Evolutionary conservation across 2,329 filamentous ascomycete genomes (phyloP), one percentile per base, ranked within the genome.

Genomic region (Fusarium protoensiforme): DNA sequence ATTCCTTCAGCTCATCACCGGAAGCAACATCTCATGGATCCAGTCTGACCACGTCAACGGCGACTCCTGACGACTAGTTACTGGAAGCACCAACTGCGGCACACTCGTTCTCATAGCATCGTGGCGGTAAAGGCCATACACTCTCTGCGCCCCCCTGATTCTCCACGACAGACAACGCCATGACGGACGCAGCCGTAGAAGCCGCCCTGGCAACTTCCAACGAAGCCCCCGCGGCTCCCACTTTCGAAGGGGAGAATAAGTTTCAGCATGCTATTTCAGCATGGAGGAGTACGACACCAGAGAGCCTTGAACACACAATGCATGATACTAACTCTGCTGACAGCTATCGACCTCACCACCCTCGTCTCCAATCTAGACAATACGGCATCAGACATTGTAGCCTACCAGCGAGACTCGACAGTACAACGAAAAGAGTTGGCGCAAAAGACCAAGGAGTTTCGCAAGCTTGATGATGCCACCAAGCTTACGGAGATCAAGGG

Each of bases 371-470:
- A 90, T 74, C 92, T 99, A 72, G 96, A 99, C 83, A 93, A 92
- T 68, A 96, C 95, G 5, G 96, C 96, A n/a, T 96, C 95, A 13
- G 96, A 98, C 78, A 94, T 99, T 71, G 94, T 98, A 61, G 87
- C 93, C 56, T 95, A 97, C 81, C 97, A 99, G 81, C 91, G 95
- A 77, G 96, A 98, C 82, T 94, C 96, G n/a, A 93, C 98, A 6
- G 92, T 98, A 1, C 96, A 99, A 81, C 90, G 96, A 61, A 99
- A 99, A 81, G 97, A 99, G 69, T 87, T 99, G 22, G 96, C 97
- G n/a, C 95, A 98, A 80, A 98, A 98, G 87, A 99, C 96, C 1
- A 99, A 99, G 80, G 96, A 98, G 78, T 99, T 98, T 77, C 89
- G 95, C 69, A 98, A 98, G 82, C 88, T 97, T 13, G 96, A 98